Evolutionary conservation across 495 filamentous ascomycete genomes (phyloP).

Genomic region (Hyphodiscus hymeniophilus): DNA sequence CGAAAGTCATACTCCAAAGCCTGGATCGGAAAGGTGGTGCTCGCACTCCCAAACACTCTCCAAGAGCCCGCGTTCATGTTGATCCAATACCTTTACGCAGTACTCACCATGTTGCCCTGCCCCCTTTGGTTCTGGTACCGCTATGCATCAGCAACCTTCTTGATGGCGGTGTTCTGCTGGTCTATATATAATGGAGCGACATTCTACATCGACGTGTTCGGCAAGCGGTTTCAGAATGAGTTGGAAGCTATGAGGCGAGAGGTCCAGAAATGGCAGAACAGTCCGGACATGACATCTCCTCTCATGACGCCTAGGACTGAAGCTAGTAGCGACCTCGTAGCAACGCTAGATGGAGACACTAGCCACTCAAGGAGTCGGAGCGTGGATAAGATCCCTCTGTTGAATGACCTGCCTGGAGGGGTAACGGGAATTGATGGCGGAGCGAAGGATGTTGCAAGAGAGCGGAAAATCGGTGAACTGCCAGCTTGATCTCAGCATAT

Average conservation of each 20-base stretch:
- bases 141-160: constrained; percentile 68
- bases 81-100: constrained; percentile 87
- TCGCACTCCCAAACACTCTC: constrained; percentile 61
- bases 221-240: constrained; percentile 93
- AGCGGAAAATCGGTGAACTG: constrained; percentile 31
- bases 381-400: constrained; percentile 47
- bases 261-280: constrained; percentile 78
- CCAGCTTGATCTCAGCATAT: constrained; percentile 9
- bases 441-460: constrained; percentile 32
- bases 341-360: constrained; percentile 1
- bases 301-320: constrained; percentile 29
- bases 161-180: constrained; percentile 76
- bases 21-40: constrained; percentile 79
- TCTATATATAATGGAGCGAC: constrained; percentile 92
- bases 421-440: constrained; percentile 35
- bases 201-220: constrained; percentile 96
- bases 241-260: constrained; percentile 84
- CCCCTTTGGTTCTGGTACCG: constrained; percentile 92
- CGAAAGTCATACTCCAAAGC: constrained; percentile 79
- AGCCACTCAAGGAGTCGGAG: constrained; percentile 22
- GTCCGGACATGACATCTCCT: constrained; percentile 37
- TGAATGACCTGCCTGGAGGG: constrained; percentile 38
- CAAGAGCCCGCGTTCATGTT: constrained; percentile 93
- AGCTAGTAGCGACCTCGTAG: constrained; percentile 14
- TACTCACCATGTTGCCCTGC: constrained; percentile 88